phyloP scores from a whole-genome alignment of 352 stramenopile genomes.

The Phytopythium helicoides region DNA sequence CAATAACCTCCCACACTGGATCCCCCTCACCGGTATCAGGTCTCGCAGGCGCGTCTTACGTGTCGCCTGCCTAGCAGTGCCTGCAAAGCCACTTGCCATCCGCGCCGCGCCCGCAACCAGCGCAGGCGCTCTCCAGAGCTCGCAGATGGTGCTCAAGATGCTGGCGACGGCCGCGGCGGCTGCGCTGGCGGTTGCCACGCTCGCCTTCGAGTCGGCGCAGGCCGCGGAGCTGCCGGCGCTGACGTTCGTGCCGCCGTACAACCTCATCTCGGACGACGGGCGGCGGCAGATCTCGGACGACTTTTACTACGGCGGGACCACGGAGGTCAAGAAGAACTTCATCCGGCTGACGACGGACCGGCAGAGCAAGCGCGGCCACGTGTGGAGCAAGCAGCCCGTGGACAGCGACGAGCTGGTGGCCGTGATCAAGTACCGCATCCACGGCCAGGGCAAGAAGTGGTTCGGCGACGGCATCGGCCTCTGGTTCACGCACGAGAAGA shows the following conservation, averaged over 20 bases:
- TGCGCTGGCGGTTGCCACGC: slow-evolving; percentile 11
- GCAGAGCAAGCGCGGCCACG: slow-evolving; percentile 75
- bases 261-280: slow-evolving; percentile 48
- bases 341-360: slow-evolving; percentile 76
- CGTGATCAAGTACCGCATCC: slow-evolving; percentile 76
- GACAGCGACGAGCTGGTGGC: slow-evolving; percentile 47
- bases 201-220: slow-evolving; percentile 15
- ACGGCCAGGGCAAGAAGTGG: slow-evolving; percentile 72
- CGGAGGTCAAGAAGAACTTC: slow-evolving; percentile 82
- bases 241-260: slow-evolving; percentile 67
- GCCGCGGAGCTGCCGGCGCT: slow-evolving; percentile 24
- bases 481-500: slow-evolving; percentile 64
- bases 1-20: neutral
- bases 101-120: too few relatives aligned
- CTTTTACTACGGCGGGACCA: slow-evolving; percentile 50
- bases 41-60: slow-evolving; percentile 5
- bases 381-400: slow-evolving; percentile 58
- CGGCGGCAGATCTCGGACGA: slow-evolving; percentile 58
- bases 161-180: slow-evolving; percentile 4
- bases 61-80: too few relatives aligned
- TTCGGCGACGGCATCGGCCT: slow-evolving; percentile 77
- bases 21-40: neutral
- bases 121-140: too few relatives aligned
- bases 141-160: slow-evolving; percentile 5
- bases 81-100: too few relatives aligned